Conservation (phyloP, 139 green algal genomes). For the Auxenochlorella pyrenoidosa region DNA sequence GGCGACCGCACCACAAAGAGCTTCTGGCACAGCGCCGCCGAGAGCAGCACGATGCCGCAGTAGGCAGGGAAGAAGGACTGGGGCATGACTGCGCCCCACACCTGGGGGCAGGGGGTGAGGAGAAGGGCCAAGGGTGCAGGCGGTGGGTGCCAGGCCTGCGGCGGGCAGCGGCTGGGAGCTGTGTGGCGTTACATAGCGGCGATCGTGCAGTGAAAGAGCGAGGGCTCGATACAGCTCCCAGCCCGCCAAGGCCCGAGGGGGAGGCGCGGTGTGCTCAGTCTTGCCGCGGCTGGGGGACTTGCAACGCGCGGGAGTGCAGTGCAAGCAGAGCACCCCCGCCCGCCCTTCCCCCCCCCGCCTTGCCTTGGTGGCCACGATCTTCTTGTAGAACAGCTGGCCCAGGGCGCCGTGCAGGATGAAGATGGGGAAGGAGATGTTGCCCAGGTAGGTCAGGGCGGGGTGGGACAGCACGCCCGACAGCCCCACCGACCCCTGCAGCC, state of each 20-base stretch:
- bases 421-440: conserved; percentile 45
- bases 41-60: conserved; percentile 32
- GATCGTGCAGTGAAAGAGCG: not conserved
- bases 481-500: not conserved
- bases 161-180: not conserved
- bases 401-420: conserved; percentile 42
- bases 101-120: not conserved
- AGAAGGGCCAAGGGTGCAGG: not conserved
- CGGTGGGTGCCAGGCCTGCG: not conserved
- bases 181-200: not conserved
- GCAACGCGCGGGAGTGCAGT: too few relatives aligned
- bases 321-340: too few relatives aligned
- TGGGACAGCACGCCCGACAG: conserved; percentile 17
- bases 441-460: conserved; percentile 35
- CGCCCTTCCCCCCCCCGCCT: too few relatives aligned
- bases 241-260: too few relatives aligned
- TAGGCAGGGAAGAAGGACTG: conserved; percentile 35
- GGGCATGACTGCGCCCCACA: conserved; percentile 36
- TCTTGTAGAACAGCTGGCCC: conserved; percentile 50
- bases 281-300: too few relatives aligned
- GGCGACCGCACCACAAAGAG: conserved; percentile 23
- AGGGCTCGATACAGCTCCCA: not conserved
- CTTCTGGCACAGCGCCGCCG: conserved; percentile 13
- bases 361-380: not conserved
- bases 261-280: too few relatives aligned